Evolutionary conservation across 2,329 filamentous ascomycete species (phyloP).

Genomic region (Teratosphaeria epicoccoides): DNA sequence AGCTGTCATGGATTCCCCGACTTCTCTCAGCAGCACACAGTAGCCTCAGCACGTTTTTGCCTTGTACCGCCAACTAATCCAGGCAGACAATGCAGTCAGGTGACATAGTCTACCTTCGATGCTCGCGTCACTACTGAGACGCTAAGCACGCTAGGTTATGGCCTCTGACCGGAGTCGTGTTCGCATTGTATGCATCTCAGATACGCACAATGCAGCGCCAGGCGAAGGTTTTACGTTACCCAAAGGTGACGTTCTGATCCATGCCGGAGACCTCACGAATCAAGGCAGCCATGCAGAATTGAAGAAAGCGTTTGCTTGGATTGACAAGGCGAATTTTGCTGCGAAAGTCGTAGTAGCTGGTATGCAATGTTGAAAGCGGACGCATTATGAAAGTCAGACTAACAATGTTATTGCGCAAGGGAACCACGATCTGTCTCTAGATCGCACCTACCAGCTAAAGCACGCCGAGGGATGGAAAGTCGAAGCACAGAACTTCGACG

Average conservation of each 20-base stretch:
- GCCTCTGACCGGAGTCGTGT: slow-evolving; percentile 31
- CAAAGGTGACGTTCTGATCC: slow-evolving; percentile 61
- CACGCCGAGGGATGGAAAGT: slow-evolving; percentile 18
- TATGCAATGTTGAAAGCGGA: slow-evolving; percentile 22
- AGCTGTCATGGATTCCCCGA: no score
- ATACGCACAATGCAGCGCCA: slow-evolving; percentile 58
- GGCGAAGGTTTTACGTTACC: slow-evolving; percentile 50
- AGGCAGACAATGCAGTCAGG: neutral
- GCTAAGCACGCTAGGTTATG: neutral
- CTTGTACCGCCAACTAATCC: no score
- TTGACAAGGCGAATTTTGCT: slow-evolving; percentile 57
- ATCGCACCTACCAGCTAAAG: slow-evolving; percentile 29
- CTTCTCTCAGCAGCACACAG: no score
- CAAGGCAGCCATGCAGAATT: slow-evolving; percentile 52
- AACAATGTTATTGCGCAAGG: slow-evolving; percentile 39
- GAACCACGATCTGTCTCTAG: slow-evolving; percentile 66
- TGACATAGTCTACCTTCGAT: no score
- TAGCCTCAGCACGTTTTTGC: no score
- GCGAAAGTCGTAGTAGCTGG: slow-evolving; percentile 61
- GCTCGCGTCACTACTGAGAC: no score
- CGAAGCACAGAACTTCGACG: neutral
- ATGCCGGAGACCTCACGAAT: slow-evolving; percentile 68
- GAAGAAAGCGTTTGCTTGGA: slow-evolving; percentile 53
- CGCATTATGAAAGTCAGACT: neutral
- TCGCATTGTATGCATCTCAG: slow-evolving; percentile 64